Percentiles rank a stretch among this genome's conserved stretches.
phyloP scores from a whole-genome alignment of 2,329 filamentous ascomycete genomes.

The Dothidotthia symphoricarpi region DNA sequence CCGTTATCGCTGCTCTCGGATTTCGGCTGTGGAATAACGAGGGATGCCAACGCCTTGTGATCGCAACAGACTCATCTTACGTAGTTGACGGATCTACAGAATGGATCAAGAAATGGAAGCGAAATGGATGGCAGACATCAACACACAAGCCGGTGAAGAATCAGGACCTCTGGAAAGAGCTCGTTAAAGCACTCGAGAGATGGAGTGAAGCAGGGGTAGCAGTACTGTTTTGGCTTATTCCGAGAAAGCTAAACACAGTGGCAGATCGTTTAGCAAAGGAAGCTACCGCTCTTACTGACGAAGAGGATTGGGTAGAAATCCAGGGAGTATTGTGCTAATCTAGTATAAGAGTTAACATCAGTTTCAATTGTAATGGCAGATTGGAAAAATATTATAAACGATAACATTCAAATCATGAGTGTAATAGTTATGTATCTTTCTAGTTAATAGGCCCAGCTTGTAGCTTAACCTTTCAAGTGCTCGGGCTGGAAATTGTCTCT shows the following conservation, averaged over 20 bases:
- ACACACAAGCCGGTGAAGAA: slow-evolving; percentile 47
- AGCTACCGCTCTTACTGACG: slow-evolving; percentile 3
- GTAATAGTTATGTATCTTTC: no score
- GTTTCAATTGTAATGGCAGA: no score
- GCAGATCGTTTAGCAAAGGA: slow-evolving; percentile 12
- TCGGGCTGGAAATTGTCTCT: no score
- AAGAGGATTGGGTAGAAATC: slow-evolving; percentile 2
- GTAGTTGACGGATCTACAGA: slow-evolving; percentile 49
- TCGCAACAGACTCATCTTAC: slow-evolving; percentile 57
- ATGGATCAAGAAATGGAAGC: slow-evolving; percentile 47
- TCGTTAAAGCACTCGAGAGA: slow-evolving; percentile 12
- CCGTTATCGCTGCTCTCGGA: slow-evolving; percentile 52
- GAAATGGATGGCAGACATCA: slow-evolving; percentile 47
- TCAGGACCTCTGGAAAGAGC: slow-evolving; percentile 52
- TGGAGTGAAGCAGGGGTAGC: slow-evolving; percentile 4
- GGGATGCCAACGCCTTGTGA: slow-evolving; percentile 46
- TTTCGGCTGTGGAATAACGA: slow-evolving; percentile 48
- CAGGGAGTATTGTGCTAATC: background rate
- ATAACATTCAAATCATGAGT: no score
- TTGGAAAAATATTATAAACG: no score
- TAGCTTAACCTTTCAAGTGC: no score
- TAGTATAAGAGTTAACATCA: background rate
- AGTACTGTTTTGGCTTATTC: slow-evolving; percentile 12
- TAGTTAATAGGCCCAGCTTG: no score
- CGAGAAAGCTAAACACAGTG: slow-evolving; percentile 5